These are phyloP conservation scores for Clathrus columnatus DNA, from an alignment of 768 basidiomycete genomes.

Conservation along the genomic window DNA sequence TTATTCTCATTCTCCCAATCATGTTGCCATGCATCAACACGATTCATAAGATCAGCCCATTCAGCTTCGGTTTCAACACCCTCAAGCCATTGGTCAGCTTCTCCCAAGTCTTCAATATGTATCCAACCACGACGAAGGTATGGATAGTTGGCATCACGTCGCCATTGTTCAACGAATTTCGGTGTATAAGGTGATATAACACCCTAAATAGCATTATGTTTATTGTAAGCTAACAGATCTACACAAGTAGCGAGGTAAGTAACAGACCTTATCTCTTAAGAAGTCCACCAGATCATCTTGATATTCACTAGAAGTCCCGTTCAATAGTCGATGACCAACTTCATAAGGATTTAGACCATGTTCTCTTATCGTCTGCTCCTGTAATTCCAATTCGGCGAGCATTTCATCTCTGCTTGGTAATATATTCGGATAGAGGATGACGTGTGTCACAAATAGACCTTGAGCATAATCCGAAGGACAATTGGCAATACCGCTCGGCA, in stretches of 20 bases:
- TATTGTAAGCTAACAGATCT: neutral
- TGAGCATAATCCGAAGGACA: slow-evolving; percentile 44
- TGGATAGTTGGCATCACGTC: slow-evolving; percentile 29
- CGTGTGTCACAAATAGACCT: slow-evolving; percentile 36
- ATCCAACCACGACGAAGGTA: slow-evolving; percentile 36
- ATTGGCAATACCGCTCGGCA: slow-evolving; percentile 39
- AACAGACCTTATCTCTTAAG: slow-evolving; percentile 18
- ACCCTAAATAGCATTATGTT: slow-evolving; percentile 1
- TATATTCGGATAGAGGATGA: slow-evolving; percentile 33
- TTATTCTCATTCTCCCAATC: neutral
- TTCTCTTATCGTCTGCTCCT: slow-evolving; percentile 30
- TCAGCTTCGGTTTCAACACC: neutral
- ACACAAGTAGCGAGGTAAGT: neutral
- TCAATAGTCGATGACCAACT: slow-evolving; percentile 38
- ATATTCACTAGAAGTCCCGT: slow-evolving; percentile 23
- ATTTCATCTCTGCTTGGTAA: slow-evolving; percentile 34
- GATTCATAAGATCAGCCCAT: neutral
- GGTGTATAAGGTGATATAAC: slow-evolving; percentile 32
- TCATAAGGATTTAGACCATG: slow-evolving; percentile 41
- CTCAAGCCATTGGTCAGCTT: neutral
- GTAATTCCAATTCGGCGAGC: slow-evolving; percentile 30
- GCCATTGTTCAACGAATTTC: slow-evolving; percentile 44
- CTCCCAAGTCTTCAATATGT: slow-evolving; percentile 27
- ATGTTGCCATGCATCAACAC: neutral
- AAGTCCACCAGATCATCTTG: slow-evolving; percentile 24